A percentile compares a stretch with the other conserved stretches of the same genome.
phyloP scores from a whole-genome alignment of 2,329 filamentous ascomycete genomes.

The Cadophora malorum region DNA sequence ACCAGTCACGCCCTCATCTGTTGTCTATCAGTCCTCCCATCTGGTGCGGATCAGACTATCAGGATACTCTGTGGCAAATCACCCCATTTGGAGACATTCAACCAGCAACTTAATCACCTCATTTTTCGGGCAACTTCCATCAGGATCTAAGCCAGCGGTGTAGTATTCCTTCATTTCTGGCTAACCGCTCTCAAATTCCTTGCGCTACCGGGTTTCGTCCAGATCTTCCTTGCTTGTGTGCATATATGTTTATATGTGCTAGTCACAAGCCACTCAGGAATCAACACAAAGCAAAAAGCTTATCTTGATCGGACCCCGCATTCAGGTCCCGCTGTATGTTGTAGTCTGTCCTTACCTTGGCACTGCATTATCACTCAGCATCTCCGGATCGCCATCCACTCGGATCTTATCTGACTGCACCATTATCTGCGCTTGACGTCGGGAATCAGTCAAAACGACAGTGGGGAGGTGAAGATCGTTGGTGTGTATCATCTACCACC shows the following conservation, averaged over 20 bases:
- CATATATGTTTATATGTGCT: background rate
- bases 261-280: constrained; percentile 10
- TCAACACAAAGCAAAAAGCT: constrained; percentile 17
- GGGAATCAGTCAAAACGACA: background rate
- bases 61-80: background rate
- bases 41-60: background rate
- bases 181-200: background rate
- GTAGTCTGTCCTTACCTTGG: constrained; percentile 18
- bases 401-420: background rate
- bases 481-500: background rate
- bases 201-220: background rate
- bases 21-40: background rate
- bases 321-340: background rate
- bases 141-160: background rate
- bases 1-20: background rate
- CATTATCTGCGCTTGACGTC: background rate
- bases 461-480: too few relatives aligned
- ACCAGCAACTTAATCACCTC: background rate
- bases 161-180: background rate
- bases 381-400: background rate
- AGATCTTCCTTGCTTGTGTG: background rate
- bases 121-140: background rate
- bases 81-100: background rate
- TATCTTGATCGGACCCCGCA: constrained; percentile 1
- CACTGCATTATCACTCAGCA: constrained; percentile 7